Conservation (phyloP, 2,329 filamentous ascomycete genomes). For the Aquanectria penicillioides region DNA sequence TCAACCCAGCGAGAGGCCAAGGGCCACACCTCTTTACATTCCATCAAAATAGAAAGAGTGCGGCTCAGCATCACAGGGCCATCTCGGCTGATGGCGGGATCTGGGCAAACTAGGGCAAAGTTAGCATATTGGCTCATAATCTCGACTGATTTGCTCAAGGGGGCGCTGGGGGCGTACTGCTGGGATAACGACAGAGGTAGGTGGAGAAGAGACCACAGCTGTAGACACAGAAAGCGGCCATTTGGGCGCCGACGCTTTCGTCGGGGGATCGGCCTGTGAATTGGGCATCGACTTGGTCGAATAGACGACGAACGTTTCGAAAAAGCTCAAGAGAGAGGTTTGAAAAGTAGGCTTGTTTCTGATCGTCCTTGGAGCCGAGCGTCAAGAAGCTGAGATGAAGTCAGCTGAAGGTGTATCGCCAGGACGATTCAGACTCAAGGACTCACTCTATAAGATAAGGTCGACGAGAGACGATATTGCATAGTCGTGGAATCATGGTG, state of each 20-base stretch:
- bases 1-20: slow-evolving; percentile 64
- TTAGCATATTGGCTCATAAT: slow-evolving; percentile 17
- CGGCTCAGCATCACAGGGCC: slow-evolving; percentile 59
- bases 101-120: slow-evolving; percentile 52
- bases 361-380: slow-evolving; percentile 50
- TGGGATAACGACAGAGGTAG: slow-evolving; percentile 62
- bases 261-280: slow-evolving; percentile 57
- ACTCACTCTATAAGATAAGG: slow-evolving; percentile 63
- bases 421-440: background rate
- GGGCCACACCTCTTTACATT: slow-evolving; percentile 63
- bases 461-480: slow-evolving; percentile 65
- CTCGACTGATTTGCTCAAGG: background rate
- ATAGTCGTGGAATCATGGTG: slow-evolving; percentile 65
- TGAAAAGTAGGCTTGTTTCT: slow-evolving; percentile 52
- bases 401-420: slow-evolving; percentile 18
- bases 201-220: slow-evolving; percentile 63
- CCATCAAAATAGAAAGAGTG: slow-evolving; percentile 56
- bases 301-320: slow-evolving; percentile 57
- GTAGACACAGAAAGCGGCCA: slow-evolving; percentile 65
- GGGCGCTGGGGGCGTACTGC: slow-evolving; percentile 48
- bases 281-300: slow-evolving; percentile 62
- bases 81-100: slow-evolving; percentile 50
- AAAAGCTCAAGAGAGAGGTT: slow-evolving; percentile 59
- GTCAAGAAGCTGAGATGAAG: slow-evolving; percentile 53
- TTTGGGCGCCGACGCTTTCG: slow-evolving; percentile 63